These are phyloP conservation scores for Euclidium syriacum DNA, from an alignment of 345 rosid species.

Conservation along the genomic window DNA sequence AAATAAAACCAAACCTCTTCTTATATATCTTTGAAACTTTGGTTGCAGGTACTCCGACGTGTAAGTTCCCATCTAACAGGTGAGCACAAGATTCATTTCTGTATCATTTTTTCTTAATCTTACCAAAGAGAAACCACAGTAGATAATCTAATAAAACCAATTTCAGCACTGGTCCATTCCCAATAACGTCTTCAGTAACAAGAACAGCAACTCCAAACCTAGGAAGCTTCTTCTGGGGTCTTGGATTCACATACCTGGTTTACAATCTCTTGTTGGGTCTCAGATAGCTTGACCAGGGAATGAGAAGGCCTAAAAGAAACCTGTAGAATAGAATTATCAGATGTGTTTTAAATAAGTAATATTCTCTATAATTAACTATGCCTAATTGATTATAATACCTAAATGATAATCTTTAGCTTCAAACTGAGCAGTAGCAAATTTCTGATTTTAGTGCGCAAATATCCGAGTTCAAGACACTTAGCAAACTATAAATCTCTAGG, in stretches of 20 bases:
- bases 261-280: not conserved
- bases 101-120: not conserved
- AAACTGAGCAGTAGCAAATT: conserved; percentile 1
- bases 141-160: not conserved
- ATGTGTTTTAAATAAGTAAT: not conserved
- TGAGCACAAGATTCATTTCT: not conserved
- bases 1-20: not conserved
- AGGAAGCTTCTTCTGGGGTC: not conserved
- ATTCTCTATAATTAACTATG: not conserved
- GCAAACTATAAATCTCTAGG: conserved; percentile 43
- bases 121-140: not conserved
- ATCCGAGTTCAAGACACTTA: conserved; percentile 34
- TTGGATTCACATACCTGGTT: not conserved
- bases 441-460: conserved; percentile 1
- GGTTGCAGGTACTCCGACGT: not conserved
- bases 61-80: not conserved
- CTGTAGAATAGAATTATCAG: conserved; percentile 1
- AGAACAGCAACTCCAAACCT: conserved; percentile 2
- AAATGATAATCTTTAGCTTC: not conserved
- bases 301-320: too few species aligned
- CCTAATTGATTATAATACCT: not conserved
- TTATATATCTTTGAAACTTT: not conserved
- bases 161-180: not conserved
- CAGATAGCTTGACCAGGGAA: not conserved
- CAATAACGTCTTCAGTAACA: not conserved